Evolutionary conservation across 179 eudicot genomes (phyloP), one percentile per base, ranked within the genome.

Genomic region (Carnegiea gigantea): DNA sequence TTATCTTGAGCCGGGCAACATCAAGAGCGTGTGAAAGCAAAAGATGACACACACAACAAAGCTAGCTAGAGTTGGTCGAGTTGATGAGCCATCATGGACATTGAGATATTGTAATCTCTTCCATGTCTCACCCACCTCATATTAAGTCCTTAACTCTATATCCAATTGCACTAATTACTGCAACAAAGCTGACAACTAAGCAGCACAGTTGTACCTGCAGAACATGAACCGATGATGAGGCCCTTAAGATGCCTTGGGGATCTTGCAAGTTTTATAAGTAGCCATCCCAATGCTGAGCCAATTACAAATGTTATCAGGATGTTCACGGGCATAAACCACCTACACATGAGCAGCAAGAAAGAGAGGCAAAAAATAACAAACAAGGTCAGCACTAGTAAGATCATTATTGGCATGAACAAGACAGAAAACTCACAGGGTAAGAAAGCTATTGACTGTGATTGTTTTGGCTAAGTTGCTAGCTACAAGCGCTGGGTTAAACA

Each of bases 261-360:
- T 81, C 86, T 88, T 18, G 92, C 89, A 21, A 94, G 43, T 64
- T 84, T 87, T 72, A 79, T 79, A 78, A 94, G 89, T 75, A 86
- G 28, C 97, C 97, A 94, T 23, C 98, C 98, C 72, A 94, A 89
- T 70, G 78, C 79, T 11, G 98, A 91, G 18, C 98, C 98, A 48
- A 94, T 60, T n/a, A 93, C 48, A 86, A 91, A 93, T 21, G 97
- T 93, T n/a, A 93, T 23, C 54, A 94, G 84, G 75, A 94, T 82
- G 85, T 93, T 94, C 68, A 93, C 81, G 40, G 95, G 93, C 98
- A 94, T 93, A 87, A 91, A 94, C 98, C 98, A 94, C 91, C 98
- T 94, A 65, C 44, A 43, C 8, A 24, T 0, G 49, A 9, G 12
- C 14, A 48, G 53, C 12, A 48, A 48, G 53, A 13, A 13, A 48